A percentile compares a stretch with the other conserved stretches of the same genome.
Evolutionary conservation across 208 protist genomes (phyloP).

Genomic region (Ichthyophonus hoferi): DNA sequence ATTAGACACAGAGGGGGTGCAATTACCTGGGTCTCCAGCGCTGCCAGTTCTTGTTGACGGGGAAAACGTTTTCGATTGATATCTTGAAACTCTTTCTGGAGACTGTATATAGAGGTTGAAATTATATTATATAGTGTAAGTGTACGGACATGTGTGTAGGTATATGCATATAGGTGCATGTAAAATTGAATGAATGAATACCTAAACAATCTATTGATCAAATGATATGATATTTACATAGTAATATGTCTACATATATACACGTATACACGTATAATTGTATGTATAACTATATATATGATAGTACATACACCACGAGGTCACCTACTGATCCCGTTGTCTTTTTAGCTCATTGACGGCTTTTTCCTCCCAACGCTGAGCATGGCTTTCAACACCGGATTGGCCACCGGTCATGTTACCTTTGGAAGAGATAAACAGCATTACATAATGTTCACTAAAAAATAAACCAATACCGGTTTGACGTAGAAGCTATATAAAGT

Average conservation of each 20-base stretch:
- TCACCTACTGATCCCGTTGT: conserved; percentile 34
- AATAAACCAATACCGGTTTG: no score
- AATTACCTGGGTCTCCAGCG: background rate
- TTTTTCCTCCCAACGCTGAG: conserved; percentile 81
- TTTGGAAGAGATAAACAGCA: no score
- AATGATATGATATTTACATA: no score
- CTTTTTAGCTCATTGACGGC: conserved; percentile 20
- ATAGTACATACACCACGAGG: background rate
- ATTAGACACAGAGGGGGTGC: background rate
- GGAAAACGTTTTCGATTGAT: background rate
- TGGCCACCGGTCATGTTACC: conserved; percentile 82
- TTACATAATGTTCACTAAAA: no score
- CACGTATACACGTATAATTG: background rate
- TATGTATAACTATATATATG: background rate
- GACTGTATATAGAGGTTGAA: background rate
- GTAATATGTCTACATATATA: no score
- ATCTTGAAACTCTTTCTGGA: background rate
- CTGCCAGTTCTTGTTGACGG: background rate
- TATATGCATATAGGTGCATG: background rate
- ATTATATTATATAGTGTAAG: no score
- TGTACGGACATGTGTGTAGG: background rate
- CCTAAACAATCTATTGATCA: no score
- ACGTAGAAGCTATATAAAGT: no score
- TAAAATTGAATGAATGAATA: no score
- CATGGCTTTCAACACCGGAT: conserved; percentile 69